phyloP scores from a whole-genome alignment of 148 eudicot species.

The Oxyria digyna region DNA sequence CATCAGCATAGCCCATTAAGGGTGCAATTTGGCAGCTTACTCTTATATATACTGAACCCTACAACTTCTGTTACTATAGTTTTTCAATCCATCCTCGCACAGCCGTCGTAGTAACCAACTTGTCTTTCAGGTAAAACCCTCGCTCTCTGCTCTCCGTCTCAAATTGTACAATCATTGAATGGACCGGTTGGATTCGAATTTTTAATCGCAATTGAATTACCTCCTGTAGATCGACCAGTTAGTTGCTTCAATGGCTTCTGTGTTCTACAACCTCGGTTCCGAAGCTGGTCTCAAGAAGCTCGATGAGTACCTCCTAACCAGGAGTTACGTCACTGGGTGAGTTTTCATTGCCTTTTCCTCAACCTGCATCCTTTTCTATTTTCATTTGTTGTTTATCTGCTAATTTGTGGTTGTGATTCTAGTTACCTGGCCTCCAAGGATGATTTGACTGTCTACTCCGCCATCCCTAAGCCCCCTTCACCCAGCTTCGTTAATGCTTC shows the following conservation, averaged over 20 bases:
- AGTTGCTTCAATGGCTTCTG: constrained; percentile 49
- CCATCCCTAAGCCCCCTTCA: constrained; percentile 53
- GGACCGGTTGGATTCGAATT: not conserved
- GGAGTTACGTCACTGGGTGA: constrained; percentile 88
- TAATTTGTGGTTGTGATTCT: not conserved
- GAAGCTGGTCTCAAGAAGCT: constrained; percentile 81
- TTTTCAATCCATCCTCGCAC: not conserved
- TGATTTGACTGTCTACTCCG: constrained; percentile 61
- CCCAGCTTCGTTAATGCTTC: constrained; percentile 56
- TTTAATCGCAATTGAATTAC: not conserved
- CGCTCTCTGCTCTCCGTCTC: not conserved
- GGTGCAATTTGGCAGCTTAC: not conserved
- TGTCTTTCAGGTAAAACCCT: not conserved
- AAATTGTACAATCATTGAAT: not conserved
- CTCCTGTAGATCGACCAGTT: not conserved
- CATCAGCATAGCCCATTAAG: too few species aligned
- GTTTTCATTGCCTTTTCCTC: constrained; percentile 1
- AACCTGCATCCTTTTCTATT: not conserved
- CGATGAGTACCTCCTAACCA: constrained; percentile 62
- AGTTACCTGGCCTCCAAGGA: constrained; percentile 95
- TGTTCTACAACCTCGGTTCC: constrained; percentile 42
- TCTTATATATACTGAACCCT: not conserved
- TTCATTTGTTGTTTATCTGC: not conserved
- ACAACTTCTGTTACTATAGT: too few species aligned
- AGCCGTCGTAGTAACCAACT: not conserved